phyloP scores from a whole-genome alignment of 768 basidiomycete species.

The Leucocoprinus birnbaumii region DNA sequence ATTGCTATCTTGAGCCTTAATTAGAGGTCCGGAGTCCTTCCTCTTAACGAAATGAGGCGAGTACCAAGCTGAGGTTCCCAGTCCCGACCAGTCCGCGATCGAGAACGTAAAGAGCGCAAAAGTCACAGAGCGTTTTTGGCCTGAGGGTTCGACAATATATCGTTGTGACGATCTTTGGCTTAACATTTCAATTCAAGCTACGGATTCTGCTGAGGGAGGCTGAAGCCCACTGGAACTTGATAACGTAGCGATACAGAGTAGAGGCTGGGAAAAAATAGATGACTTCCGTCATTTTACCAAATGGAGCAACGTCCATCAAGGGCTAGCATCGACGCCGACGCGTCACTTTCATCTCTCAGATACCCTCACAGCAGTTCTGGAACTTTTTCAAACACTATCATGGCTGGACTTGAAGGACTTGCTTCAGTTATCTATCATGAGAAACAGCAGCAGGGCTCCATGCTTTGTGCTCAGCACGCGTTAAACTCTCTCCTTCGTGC shows the following conservation, averaged over 20 bases:
- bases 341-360: not conserved
- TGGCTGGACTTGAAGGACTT: constrained; percentile 60
- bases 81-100: no score
- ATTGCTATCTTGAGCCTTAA: constrained; percentile 18
- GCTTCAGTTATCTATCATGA: constrained; percentile 71
- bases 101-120: no score
- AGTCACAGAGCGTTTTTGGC: no score
- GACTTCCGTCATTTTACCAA: not conserved
- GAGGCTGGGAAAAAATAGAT: not conserved
- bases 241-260: no score
- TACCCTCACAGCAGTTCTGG: not conserved
- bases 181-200: no score
- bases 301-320: not conserved
- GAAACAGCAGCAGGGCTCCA: constrained; percentile 71
- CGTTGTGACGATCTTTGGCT: no score
- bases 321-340: not conserved
- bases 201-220: no score
- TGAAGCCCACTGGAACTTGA: no score
- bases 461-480: constrained; percentile 87
- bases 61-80: no score
- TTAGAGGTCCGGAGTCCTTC: constrained; percentile 9
- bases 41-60: no score
- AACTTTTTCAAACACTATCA: constrained; percentile 22
- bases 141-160: no score
- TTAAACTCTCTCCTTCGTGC: constrained; percentile 77